These are phyloP conservation scores for Lachnellula arida DNA, from an alignment of 2,329 filamentous ascomycete genomes.

Conservation along the genomic window DNA sequence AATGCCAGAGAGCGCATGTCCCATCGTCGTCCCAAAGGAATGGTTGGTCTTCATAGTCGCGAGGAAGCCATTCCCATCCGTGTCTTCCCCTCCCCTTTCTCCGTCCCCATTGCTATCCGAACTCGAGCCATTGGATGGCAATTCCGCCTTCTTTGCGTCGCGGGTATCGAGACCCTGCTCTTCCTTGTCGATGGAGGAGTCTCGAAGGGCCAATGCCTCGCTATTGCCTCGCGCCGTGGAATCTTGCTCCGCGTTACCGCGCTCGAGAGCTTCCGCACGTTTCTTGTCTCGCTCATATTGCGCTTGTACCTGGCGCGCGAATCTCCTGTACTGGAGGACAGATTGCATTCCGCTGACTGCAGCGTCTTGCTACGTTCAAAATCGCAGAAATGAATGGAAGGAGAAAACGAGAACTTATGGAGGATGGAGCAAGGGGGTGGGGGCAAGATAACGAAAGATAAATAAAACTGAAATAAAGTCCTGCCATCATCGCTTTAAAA, in stretches of 20 bases:
- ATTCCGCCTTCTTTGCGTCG: constrained; percentile 19
- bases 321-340: constrained; percentile 18
- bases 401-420: too few relatives aligned
- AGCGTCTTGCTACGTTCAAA: background rate
- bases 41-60: constrained; percentile 4
- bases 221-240: background rate
- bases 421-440: too few relatives aligned
- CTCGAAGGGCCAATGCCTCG: constrained; percentile 3
- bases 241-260: constrained; percentile 18
- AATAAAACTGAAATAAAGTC: too few relatives aligned
- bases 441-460: too few relatives aligned
- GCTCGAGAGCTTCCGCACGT: constrained; percentile 17
- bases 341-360: constrained; percentile 16
- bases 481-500: too few relatives aligned
- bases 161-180: constrained; percentile 6
- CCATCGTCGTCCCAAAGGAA: constrained; percentile 20
- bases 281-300: constrained; percentile 22
- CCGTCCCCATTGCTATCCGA: background rate
- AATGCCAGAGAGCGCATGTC: constrained; percentile 18
- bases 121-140: background rate
- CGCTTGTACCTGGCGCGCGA: constrained; percentile 11
- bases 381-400: too few relatives aligned
- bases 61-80: constrained; percentile 4
- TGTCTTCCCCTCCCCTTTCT: constrained; percentile 1
- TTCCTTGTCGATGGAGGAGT: constrained; percentile 16